Percentiles rank a stretch among this genome's conserved stretches.
Conservation (phyloP, 305 asterid species). For the Euphrasia arctica region DNA sequence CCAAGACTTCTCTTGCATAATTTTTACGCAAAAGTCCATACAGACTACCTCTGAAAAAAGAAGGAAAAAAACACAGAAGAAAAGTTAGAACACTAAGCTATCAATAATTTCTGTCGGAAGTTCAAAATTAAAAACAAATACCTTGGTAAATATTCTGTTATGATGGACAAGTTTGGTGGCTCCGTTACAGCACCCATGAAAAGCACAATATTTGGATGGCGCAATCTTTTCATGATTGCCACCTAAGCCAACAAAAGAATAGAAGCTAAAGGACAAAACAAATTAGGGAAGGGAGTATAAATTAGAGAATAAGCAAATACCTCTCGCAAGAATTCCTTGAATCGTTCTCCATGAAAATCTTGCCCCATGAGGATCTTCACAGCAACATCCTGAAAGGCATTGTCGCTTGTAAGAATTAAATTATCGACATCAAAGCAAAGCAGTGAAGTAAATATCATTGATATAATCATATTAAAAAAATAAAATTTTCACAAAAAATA, state of each 20-base stretch:
- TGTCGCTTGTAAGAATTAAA: constrained; percentile 25
- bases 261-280: constrained; percentile 22
- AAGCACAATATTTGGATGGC: constrained; percentile 99
- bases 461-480: too few relatives aligned
- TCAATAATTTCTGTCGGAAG: constrained; percentile 18
- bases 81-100: constrained; percentile 21
- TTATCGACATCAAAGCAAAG: constrained; percentile 8
- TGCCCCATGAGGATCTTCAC: constrained; percentile 99
- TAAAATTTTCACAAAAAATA: not conserved
- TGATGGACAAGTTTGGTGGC: constrained; percentile 94
- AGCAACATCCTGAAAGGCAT: constrained; percentile 84
- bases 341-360: constrained; percentile 74
- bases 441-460: not conserved
- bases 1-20: constrained; percentile 79
- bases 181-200: constrained; percentile 99
- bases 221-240: constrained; percentile 91
- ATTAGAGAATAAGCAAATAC: constrained; percentile 27
- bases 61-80: constrained; percentile 11
- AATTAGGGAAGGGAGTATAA: constrained; percentile 11
- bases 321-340: constrained; percentile 83
- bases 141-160: constrained; percentile 95
- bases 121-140: constrained; percentile 21
- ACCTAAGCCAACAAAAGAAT: constrained; percentile 54
- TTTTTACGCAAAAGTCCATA: constrained; percentile 86
- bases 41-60: constrained; percentile 73